Base-by-base conservation (phyloP, 768 basidiomycete genomes). In the Lanmaoa rubissima region DNA sequence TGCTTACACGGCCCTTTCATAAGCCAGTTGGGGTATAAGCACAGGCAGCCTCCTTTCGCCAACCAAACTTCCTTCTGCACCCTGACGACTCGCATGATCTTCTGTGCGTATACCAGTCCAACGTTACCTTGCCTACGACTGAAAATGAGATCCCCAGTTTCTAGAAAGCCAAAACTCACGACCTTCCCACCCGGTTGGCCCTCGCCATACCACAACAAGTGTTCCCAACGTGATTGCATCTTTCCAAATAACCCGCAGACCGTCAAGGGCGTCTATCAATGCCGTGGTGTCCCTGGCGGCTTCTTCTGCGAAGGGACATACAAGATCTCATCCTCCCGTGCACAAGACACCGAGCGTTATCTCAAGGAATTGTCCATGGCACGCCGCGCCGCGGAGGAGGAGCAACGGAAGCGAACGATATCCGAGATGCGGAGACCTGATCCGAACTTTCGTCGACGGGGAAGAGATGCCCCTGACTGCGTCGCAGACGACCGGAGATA, bases 191-290 rank as follows among this genome's bases (percentile, higher is more conserved):
- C 69, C 3, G 65, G 64, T 39, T 75, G 74, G 74, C 74, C 74
- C 19, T 75, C 74, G 10, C 64, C 64, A 10, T 73, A 63, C 52
- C 74, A 75, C 49, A 71, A 74, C 62, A 75, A 72, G 52, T 75
- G 74, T 36, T 68, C 67, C 48, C 66, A 72, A 41, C 67, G 40
- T 41, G 69, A 65, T n/a, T 75, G 74, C 49, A 65, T 58, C 41
- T 68, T 61, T 41, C 61, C 74, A 0, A 75, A 75, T 34, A 58
- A 10, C 34, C 74, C 74, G 2, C 61, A 67, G 44, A 64, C 66
- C 19, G 53, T 45, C 53, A 69, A 70, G 42, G 74, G 74, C 28
- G 60, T 60, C 41, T 71, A 75, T 41, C 69, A 50, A 17, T 75
- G 74, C 32, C 65, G 71, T 4, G 70, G 70, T 17, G 61, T 72